Base-by-base conservation (phyloP, 1,284 basidiomycete genomes). In the Quambalaria eucalypti region DNA sequence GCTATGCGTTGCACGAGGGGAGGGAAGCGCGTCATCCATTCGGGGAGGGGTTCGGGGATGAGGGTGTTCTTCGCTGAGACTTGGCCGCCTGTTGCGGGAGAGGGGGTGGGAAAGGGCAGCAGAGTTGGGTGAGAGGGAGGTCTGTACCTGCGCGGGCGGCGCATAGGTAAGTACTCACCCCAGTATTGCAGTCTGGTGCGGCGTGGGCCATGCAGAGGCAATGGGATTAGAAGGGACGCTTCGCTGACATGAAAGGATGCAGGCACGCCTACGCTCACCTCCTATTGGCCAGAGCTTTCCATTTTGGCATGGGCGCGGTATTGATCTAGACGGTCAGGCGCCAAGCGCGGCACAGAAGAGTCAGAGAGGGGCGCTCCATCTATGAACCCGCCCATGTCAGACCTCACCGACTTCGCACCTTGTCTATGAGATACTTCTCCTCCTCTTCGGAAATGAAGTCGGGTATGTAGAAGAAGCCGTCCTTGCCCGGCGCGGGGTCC, bases 221-320 rank as follows among this genome's bases (percentile, higher is more conserved):
- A n/a, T 16, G 39, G 21, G 39, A 42, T 19, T 7, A 25, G 23
- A 21, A 46, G 7, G 16, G 25, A 46, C 2, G 25, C 6, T 5
- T 5, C 29, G 29, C n/a, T 51, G 4, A 14, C n/a, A n/a, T n/a
- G n/a, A n/a, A n/a, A n/a, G n/a, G n/a, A n/a, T n/a, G n/a, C n/a
- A n/a, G n/a, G n/a, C n/a, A n/a, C n/a, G n/a, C n/a, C n/a, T n/a
- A 33, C 38, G n/a, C 60, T 53, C 36, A 56, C 88, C 88, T 82
- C 69, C 88, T 79, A 61, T 88, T 88, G 4, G 83, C 81, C 19
- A 91, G 80, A n/a, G 81, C 81, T 75, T 85, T 90, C 90, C 90
- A 93, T 74, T 84, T 87, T 8, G 83, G 84, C 67, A 82, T 83
- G n/a, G 87, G 87, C 0, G 85, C 83, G 68, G 85, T 84, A 29